phyloP scores from a whole-genome alignment of 2,329 filamentous ascomycete genomes.

The Dryadomyces quercus-mongolicae region DNA sequence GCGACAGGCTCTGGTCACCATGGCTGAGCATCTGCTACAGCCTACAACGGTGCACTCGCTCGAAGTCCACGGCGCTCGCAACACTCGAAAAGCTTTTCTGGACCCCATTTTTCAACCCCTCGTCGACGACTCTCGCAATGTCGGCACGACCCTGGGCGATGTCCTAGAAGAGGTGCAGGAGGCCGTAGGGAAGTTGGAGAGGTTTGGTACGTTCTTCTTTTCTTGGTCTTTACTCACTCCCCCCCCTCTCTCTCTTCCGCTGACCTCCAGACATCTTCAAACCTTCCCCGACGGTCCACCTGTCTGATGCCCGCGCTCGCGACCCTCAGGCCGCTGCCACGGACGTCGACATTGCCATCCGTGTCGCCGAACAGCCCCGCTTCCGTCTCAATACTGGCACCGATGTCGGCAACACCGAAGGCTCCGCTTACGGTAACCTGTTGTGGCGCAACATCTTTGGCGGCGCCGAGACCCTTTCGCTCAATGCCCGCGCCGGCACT shows the following conservation, averaged over 20 bases:
- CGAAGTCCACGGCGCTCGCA: slow-evolving; percentile 66
- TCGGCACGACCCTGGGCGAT: slow-evolving; percentile 66
- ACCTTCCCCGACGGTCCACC: slow-evolving; percentile 66
- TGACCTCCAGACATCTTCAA: slow-evolving; percentile 65
- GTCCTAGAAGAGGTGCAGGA: slow-evolving; percentile 60
- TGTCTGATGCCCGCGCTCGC: slow-evolving; percentile 61
- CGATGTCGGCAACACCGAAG: slow-evolving; percentile 86
- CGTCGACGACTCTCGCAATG: slow-evolving; percentile 53
- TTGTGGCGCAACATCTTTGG: slow-evolving; percentile 88
- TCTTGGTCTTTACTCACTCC: background rate
- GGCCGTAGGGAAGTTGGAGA: slow-evolving; percentile 61
- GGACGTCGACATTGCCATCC: slow-evolving; percentile 71
- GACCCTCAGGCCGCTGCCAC: slow-evolving; percentile 59
- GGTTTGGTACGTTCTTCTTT: slow-evolving; percentile 52
- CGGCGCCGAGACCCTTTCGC: slow-evolving; percentile 76
- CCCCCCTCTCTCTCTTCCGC: no score
- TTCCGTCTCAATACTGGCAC: slow-evolving; percentile 90
- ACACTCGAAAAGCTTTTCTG: slow-evolving; percentile 77
- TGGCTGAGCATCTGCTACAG: slow-evolving; percentile 71
- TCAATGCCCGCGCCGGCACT: slow-evolving; percentile 82
- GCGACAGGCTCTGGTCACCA: slow-evolving; percentile 3
- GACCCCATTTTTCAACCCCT: slow-evolving; percentile 70
- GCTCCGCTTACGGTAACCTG: slow-evolving; percentile 80
- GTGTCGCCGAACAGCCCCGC: slow-evolving; percentile 65
- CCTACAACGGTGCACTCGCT: slow-evolving; percentile 83